Evolutionary conservation across 2,329 filamentous ascomycete species (phyloP), one percentile per base, ranked within the genome.

Genomic region (Scytalidium sp.): DNA sequence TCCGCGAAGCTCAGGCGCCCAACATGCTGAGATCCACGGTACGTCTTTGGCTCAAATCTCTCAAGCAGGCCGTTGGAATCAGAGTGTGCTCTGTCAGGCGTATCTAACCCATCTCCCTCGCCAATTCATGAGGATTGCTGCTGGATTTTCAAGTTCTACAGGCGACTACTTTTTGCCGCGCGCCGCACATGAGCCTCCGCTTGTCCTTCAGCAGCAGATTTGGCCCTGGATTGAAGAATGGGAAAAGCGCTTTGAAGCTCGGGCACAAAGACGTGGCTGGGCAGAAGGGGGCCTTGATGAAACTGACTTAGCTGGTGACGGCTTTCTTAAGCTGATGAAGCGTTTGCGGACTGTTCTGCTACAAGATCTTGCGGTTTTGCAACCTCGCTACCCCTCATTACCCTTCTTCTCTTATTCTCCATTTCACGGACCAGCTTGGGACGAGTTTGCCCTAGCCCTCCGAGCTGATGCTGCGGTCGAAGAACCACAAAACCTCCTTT

Each of bases 111-210:
- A 43, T 23, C 41, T 43, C 19, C 41, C 41, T 23, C n/a, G 41
- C 8, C 41, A 43, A n/a, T 43, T 43, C 21, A 43, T 43, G n/a
- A 6, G 41, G n/a, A 43, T 43, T 23, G n/a, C 22, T 2, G 43
- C 48, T 8, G 43, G 48, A n/a, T 50, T 50, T 43, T 50, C 48
- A 19, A 8, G 32, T 2, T 42, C 43, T 19, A 19, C 43, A 2
- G 32, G 48, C 20, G 48, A 50, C 29, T 50, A 50, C 43, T 50
- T 46, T 39, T 39, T 50, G 4, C 22, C 43, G 13, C 36, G 43
- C 4, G 48, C 48, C 3, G 43, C 43, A 8, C 48, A 50, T 19
- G 48, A 50, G 22, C 48, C 48, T 7, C 20, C 22, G 11, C 10
- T 7, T 19, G 21, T 5, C 15, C 43, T 50, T 6, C 8, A 50